These are phyloP conservation scores for Glomus cerebriforme DNA, from an alignment of 192 early-diverging fungal species.

Conservation along the genomic window DNA sequence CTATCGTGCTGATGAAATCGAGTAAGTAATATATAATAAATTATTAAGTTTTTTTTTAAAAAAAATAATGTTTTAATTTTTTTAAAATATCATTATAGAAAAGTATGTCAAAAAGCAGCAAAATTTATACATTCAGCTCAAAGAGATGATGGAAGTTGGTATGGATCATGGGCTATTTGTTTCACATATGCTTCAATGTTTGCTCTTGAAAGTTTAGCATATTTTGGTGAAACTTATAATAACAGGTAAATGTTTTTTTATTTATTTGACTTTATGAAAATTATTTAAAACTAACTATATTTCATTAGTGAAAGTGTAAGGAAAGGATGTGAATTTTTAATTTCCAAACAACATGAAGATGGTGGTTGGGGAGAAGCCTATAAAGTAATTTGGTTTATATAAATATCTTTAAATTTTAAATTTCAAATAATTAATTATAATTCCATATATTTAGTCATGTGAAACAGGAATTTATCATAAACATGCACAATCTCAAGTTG, in stretches of 20 bases:
- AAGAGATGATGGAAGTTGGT: conserved; percentile 86
- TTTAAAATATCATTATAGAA: conserved; percentile 21
- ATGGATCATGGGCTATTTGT: conserved; percentile 96
- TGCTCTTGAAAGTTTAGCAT: conserved; percentile 81
- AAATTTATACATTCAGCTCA: conserved; percentile 78
- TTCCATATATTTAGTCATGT: conserved; percentile 55
- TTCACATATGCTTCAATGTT: conserved; percentile 97
- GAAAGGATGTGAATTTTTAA: conserved; percentile 88
- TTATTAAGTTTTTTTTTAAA: not conserved
- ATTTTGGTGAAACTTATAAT: conserved; percentile 79
- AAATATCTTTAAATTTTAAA: not conserved
- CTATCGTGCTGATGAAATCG: conserved; percentile 81
- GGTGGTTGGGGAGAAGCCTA: conserved; percentile 99
- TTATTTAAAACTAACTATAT: not conserved
- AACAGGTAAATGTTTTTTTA: conserved; percentile 56
- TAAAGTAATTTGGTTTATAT: conserved; percentile 51
- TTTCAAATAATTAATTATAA: conserved; percentile 25
- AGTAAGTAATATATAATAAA: conserved; percentile 46
- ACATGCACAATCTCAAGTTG: conserved; percentile 82
- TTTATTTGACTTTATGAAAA: not conserved
- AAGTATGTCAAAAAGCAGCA: conserved; percentile 54
- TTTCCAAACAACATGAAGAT: conserved; percentile 84
- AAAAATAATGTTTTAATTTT: not conserved
- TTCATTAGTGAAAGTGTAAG: conserved; percentile 53
- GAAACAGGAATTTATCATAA: conserved; percentile 66